These are phyloP conservation scores for Diplocarpon rosae DNA, from an alignment of 2,329 filamentous ascomycete genomes.

Conservation along the genomic window DNA sequence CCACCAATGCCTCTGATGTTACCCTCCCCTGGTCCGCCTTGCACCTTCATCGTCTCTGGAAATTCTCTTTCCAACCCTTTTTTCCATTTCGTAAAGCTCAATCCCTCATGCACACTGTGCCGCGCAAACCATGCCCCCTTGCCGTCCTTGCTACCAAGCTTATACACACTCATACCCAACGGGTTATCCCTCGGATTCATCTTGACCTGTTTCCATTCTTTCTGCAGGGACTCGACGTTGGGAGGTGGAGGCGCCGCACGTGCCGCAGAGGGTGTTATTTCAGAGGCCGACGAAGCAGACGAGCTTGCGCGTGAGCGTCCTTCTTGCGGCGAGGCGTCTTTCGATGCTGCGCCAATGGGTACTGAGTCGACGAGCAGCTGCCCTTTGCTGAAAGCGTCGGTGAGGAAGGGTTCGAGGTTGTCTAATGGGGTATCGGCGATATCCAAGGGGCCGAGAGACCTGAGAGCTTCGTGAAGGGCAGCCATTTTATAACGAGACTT, in stretches of 20 bases:
- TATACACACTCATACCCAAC: constrained; percentile 66
- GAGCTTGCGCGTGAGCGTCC: constrained; percentile 46
- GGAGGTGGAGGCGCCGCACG: constrained; percentile 32
- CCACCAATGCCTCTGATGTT: constrained; percentile 79
- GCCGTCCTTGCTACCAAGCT: constrained; percentile 66
- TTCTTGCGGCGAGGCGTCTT: constrained; percentile 33
- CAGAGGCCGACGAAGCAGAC: constrained; percentile 34
- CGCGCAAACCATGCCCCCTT: constrained; percentile 85
- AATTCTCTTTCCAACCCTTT: constrained; percentile 70
- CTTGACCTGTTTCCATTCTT: constrained; percentile 77
- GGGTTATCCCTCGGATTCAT: constrained; percentile 63
- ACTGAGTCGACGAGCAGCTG: constrained; percentile 69
- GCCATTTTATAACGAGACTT: constrained; percentile 40
- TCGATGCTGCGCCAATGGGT: constrained; percentile 42
- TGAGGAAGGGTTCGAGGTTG: constrained; percentile 42
- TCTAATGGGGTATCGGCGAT: constrained; percentile 38
- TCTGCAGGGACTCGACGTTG: constrained; percentile 51
- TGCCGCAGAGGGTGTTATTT: constrained; percentile 41
- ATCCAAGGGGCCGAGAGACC: constrained; percentile 42
- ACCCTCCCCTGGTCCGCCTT: constrained; percentile 58
- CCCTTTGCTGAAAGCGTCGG: constrained; percentile 51
- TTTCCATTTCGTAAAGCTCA: constrained; percentile 70
- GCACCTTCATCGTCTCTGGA: constrained; percentile 59
- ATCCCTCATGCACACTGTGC: constrained; percentile 67
- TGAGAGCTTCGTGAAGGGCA: constrained; percentile 46